Evolutionary conservation across 495 filamentous ascomycete genomes (phyloP).

Genomic region (Rostrohypoxylon terebratum): DNA sequence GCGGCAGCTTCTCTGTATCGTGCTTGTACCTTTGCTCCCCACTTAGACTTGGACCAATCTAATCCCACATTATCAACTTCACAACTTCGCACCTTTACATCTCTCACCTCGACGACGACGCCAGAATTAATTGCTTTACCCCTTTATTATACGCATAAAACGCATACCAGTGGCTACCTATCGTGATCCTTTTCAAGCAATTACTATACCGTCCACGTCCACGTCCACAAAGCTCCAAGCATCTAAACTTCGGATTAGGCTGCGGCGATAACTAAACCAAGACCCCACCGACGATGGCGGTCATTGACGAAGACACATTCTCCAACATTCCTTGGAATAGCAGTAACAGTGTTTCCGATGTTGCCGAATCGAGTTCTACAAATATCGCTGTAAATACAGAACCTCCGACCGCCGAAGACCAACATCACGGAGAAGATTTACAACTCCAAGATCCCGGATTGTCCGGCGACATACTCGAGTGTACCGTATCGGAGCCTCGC

Average conservation of each 20-base stretch:
- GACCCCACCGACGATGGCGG: slow-evolving; percentile 55
- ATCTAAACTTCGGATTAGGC: slow-evolving; percentile 23
- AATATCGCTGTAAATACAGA: slow-evolving; percentile 46
- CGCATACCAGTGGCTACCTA: neutral
- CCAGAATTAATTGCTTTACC: neutral
- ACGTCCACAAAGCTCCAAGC: neutral
- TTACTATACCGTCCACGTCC: slow-evolving; percentile 9
- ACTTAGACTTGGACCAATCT: slow-evolving; percentile 25
- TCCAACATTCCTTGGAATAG: slow-evolving; percentile 64
- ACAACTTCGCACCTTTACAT: slow-evolving; percentile 5
- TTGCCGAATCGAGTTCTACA: slow-evolving; percentile 38
- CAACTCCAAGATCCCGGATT: slow-evolving; percentile 71
- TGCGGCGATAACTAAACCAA: slow-evolving; percentile 20
- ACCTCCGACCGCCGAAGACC: slow-evolving; percentile 43
- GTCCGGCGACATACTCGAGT: slow-evolving; percentile 84
- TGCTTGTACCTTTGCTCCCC: slow-evolving; percentile 10
- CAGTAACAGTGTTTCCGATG: slow-evolving; percentile 47
- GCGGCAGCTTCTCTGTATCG: slow-evolving; percentile 29
- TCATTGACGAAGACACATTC: slow-evolving; percentile 63
- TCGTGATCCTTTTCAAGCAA: neutral
- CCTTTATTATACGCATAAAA: slow-evolving; percentile 3
- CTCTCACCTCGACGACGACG: slow-evolving; percentile 19
- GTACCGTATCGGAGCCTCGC: slow-evolving; percentile 79
- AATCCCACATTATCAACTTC: slow-evolving; percentile 36
- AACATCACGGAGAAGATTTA: slow-evolving; percentile 46